These are phyloP conservation scores for Xeromyces bisporus DNA, from an alignment of 495 filamentous ascomycete species.

Conservation along the genomic window DNA sequence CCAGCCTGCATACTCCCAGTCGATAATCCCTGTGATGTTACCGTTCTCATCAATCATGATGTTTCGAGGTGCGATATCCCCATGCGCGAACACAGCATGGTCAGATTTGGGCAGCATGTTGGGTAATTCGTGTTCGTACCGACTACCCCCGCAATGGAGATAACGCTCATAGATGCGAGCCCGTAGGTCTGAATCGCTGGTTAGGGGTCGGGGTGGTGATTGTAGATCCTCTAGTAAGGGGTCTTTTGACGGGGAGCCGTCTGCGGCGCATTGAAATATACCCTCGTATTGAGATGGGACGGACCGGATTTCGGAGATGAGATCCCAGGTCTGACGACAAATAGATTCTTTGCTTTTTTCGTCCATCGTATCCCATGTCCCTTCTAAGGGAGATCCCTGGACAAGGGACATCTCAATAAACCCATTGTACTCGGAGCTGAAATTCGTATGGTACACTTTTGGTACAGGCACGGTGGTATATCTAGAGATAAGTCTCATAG, in stretches of 20 bases:
- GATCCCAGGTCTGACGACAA: conserved; percentile 17
- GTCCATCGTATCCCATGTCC: conserved; percentile 16
- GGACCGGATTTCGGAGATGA: conserved; percentile 16
- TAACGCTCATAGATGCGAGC: conserved; percentile 23
- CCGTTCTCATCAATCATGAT: conserved; percentile 22
- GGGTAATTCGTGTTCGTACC: conserved; percentile 14
- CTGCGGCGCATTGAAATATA: conserved; percentile 18
- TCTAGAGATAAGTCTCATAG: conserved; percentile 14
- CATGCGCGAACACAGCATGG: conserved; percentile 14
- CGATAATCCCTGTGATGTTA: conserved; percentile 22
- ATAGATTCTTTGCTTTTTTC: conserved; percentile 12
- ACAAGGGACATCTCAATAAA: conserved; percentile 13
- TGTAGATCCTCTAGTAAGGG: conserved; percentile 16
- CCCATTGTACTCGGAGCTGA: neutral
- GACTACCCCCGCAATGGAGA: conserved; percentile 12
- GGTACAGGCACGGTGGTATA: conserved; percentile 14
- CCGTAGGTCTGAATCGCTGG: conserved; percentile 15
- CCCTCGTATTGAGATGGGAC: conserved; percentile 8
- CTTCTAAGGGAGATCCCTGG: conserved; percentile 7
- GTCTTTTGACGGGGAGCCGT: conserved; percentile 16
- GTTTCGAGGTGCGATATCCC: conserved; percentile 14
- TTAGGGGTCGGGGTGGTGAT: conserved; percentile 12
- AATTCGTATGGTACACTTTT: conserved; percentile 5
- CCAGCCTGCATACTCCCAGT: conserved; percentile 33
- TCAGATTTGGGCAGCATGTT: conserved; percentile 18